These are phyloP conservation scores for Globisporangium megalacanthum DNA, from an alignment of 352 stramenopile species.

Conservation along the genomic window DNA sequence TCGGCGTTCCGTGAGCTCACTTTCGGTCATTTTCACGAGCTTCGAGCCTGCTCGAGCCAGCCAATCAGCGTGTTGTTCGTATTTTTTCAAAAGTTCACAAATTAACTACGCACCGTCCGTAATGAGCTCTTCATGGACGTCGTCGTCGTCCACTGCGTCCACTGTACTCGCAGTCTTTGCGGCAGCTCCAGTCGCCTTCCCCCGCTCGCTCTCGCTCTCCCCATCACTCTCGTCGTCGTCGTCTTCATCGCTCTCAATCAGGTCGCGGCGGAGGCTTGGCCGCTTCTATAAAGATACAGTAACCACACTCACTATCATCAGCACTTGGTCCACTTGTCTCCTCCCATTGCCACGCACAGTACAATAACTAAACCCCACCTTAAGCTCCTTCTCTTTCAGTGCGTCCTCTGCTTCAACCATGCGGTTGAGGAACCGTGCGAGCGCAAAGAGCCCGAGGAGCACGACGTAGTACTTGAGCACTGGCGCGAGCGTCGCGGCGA, in stretches of 20 bases:
- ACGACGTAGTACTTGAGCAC: conserved; percentile 76
- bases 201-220: conserved; percentile 11
- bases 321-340: too few relatives aligned
- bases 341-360: too few relatives aligned
- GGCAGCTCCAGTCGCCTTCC: neutral
- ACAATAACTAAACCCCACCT: too few relatives aligned
- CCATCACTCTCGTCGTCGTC: conserved; percentile 35
- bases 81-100: too few relatives aligned
- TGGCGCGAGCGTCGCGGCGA: conserved; percentile 41
- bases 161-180: conserved; percentile 1
- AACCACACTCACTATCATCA: too few relatives aligned
- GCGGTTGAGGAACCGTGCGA: conserved; percentile 53
- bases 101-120: conserved; percentile 39
- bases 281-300: too few relatives aligned
- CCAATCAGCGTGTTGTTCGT: too few relatives aligned
- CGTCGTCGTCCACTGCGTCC: conserved; percentile 29
- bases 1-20: conserved; percentile 13
- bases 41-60: conserved; percentile 19
- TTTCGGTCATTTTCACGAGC: conserved; percentile 28
- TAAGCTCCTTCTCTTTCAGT: conserved; percentile 33
- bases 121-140: conserved; percentile 68
- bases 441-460: conserved; percentile 49
- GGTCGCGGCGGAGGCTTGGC: conserved; percentile 39
- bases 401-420: conserved; percentile 46
- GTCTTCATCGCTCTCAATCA: conserved; percentile 40